Conservation (phyloP, 805 yeast species). For the Debaryomyces maramus region DNA sequence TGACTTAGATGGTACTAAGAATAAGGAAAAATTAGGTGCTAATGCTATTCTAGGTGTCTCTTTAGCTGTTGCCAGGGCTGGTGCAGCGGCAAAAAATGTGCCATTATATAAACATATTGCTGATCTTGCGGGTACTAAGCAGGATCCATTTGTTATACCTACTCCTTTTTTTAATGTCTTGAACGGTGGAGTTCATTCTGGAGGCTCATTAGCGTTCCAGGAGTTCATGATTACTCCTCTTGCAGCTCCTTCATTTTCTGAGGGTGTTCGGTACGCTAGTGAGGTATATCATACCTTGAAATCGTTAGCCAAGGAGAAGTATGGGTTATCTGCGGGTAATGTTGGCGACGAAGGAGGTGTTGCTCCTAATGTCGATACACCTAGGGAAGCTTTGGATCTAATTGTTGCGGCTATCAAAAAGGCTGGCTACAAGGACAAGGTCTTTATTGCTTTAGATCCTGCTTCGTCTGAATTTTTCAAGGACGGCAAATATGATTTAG, state of each 20-base stretch:
- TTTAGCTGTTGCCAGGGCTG: constrained; percentile 21
- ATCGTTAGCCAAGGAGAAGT: constrained; percentile 17
- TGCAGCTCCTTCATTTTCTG: constrained; percentile 16
- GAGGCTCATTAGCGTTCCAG: constrained; percentile 25
- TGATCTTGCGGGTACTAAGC: constrained; percentile 12
- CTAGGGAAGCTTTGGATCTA: constrained; percentile 21
- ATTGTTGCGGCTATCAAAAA: constrained; percentile 17
- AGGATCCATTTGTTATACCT: constrained; percentile 15
- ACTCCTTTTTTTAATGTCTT: constrained; percentile 25
- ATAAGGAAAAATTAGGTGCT: constrained; percentile 22
- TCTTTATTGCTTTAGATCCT: constrained; percentile 21
- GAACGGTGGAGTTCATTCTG: constrained; percentile 26
- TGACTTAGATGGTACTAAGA: constrained; percentile 19
- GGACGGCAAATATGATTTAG: constrained; percentile 21
- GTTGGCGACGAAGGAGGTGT: constrained; percentile 28
- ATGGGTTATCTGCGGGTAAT: constrained; percentile 23
- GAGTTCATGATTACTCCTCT: constrained; percentile 25
- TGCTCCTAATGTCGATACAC: constrained; percentile 20
- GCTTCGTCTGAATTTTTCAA: constrained; percentile 23
- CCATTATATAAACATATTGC: constrained; percentile 21
- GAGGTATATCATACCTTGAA: constrained; percentile 23
- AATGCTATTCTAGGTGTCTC: constrained; percentile 25
- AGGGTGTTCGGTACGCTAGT: constrained; percentile 19
- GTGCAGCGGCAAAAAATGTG: constrained; percentile 18
- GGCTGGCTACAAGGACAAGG: constrained; percentile 19